Conservation (phyloP, 2,329 filamentous ascomycete species). For the Colletotrichum eleusines region DNA sequence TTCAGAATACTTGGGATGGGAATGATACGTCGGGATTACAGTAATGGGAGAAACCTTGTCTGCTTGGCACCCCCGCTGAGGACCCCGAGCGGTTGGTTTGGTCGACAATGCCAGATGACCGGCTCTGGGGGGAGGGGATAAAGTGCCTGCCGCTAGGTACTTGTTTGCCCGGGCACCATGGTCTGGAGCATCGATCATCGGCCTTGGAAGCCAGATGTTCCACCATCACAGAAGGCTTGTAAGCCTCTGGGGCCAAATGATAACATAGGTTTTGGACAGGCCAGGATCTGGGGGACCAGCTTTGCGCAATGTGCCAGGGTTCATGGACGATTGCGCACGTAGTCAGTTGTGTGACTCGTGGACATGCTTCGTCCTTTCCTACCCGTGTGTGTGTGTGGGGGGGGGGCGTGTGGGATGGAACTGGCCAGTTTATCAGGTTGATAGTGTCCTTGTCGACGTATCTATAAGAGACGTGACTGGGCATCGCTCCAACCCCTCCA, state of each 20-base stretch:
- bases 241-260: not conserved
- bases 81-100: constrained; percentile 15
- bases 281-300: not conserved
- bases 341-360: not conserved
- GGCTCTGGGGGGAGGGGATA: not conserved
- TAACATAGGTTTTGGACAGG: not conserved
- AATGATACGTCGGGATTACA: not conserved
- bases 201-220: not conserved
- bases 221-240: constrained; percentile 3
- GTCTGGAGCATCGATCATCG: constrained; percentile 2
- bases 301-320: not conserved
- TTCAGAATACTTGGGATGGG: not conserved
- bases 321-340: not conserved
- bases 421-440: not conserved
- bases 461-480: not conserved
- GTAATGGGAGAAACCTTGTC: not conserved
- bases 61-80: not conserved
- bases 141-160: not conserved
- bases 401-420: not conserved
- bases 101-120: constrained; percentile 5
- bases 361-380: not conserved
- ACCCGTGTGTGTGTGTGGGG: not conserved
- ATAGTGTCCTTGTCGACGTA: too few relatives aligned
- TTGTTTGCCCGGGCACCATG: constrained; percentile 5
- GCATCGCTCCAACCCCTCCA: not conserved